A percentile compares a stretch with the other conserved stretches of the same genome.
Conservation (phyloP, 2,329 filamentous ascomycete genomes). For the Apiospora saccharicola region DNA sequence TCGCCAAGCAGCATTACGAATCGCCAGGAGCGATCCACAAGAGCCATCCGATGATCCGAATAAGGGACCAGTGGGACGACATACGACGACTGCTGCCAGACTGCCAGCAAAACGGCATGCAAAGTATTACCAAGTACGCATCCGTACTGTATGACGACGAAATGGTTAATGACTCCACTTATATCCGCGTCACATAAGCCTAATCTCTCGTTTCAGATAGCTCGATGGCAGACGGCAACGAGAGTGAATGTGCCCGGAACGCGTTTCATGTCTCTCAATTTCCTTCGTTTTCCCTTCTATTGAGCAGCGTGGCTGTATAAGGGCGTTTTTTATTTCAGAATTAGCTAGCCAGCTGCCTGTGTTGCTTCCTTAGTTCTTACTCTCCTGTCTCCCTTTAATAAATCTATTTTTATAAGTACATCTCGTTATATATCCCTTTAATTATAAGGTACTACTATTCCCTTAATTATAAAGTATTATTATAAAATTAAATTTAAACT, state of each 20-base stretch:
- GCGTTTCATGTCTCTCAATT: not conserved
- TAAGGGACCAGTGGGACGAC: not conserved
- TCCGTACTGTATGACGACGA: conserved; percentile 20
- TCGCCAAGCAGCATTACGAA: conserved; percentile 14
- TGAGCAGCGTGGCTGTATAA: not conserved
- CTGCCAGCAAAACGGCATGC: not conserved
- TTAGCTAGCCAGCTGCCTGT: not conserved
- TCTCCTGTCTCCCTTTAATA: not conserved
- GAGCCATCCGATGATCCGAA: conserved; percentile 8
- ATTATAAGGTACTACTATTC: no score
- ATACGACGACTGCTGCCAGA: not conserved
- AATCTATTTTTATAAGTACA: not conserved
- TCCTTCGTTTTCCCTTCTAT: not conserved
- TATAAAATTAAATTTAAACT: no score
- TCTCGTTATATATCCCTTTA: not conserved
- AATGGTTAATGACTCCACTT: not conserved
- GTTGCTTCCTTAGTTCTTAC: not conserved
- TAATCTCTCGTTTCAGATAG: conserved; percentile 15
- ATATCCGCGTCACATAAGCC: conserved; percentile 9
- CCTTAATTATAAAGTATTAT: no score
- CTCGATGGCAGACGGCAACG: not conserved
- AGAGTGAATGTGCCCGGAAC: not conserved
- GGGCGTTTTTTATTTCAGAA: not conserved
- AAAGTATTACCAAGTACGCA: not conserved
- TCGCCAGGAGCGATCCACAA: conserved; percentile 2